These are phyloP conservation scores for Trichoderma koningii DNA, from an alignment of 2,329 filamentous ascomycete genomes.

Conservation along the genomic window DNA sequence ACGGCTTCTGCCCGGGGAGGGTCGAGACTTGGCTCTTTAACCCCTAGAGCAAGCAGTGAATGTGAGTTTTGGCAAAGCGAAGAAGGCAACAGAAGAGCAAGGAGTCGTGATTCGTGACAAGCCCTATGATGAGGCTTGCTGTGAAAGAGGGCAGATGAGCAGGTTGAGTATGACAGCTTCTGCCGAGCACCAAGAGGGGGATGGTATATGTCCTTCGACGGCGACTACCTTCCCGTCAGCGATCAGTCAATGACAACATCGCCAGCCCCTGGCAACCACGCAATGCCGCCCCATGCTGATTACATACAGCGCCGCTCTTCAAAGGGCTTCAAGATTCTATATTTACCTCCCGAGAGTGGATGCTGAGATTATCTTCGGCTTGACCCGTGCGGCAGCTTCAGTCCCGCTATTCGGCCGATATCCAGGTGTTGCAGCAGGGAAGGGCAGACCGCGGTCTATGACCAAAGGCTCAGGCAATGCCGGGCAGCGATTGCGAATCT, in stretches of 20 bases:
- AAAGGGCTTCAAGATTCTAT: not conserved
- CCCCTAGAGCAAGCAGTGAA: not conserved
- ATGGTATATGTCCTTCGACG: conserved; percentile 17
- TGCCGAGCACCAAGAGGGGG: not conserved
- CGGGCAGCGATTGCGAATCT: conserved; percentile 13
- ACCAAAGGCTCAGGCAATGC: not conserved
- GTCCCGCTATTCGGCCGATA: not conserved
- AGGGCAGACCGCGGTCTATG: not conserved
- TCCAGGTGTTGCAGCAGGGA: not conserved
- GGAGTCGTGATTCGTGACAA: not conserved
- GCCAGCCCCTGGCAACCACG: not conserved
- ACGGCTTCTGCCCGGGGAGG: not conserved
- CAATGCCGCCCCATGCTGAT: not conserved
- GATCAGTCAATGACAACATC: not conserved
- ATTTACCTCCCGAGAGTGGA: conserved; percentile 9
- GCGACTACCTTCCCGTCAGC: not conserved
- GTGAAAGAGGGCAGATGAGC: conserved; percentile 6
- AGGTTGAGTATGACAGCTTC: not conserved
- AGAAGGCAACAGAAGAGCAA: not conserved
- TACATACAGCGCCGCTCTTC: not conserved
- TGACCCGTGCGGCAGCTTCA: conserved; percentile 2
- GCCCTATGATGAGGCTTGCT: not conserved
- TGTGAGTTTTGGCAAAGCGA: not conserved
- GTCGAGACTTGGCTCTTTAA: not conserved
- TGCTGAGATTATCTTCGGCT: not conserved